These are phyloP conservation scores for Wickerhamiella slavikovae DNA, from an alignment of 805 yeast species.

Conservation along the genomic window DNA sequence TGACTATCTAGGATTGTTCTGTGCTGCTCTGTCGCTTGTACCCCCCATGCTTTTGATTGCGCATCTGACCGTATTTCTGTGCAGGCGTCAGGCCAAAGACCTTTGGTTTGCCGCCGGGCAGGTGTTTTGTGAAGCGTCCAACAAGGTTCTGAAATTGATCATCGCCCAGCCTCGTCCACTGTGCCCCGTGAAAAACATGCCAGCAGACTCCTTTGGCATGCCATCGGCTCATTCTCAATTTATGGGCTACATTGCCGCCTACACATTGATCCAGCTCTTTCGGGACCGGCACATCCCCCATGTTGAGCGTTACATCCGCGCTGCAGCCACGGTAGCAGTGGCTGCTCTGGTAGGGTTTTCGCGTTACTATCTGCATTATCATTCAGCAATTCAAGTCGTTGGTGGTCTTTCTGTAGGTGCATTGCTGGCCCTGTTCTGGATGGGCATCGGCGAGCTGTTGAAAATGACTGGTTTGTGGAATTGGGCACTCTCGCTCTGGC, in stretches of 20 bases:
- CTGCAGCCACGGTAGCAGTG: conserved; percentile 9
- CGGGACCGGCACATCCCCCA: conserved; percentile 3
- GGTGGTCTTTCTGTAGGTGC: conserved; percentile 53
- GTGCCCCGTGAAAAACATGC: conserved; percentile 12
- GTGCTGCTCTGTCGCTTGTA: conserved; percentile 56
- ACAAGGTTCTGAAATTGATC: conserved; percentile 41
- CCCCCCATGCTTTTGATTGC: conserved; percentile 67
- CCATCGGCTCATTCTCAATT: conserved; percentile 95
- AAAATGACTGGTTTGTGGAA: conserved; percentile 51
- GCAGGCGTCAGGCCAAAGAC: conserved; percentile 71
- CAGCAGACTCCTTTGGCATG: conserved; percentile 67
- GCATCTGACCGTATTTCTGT: conserved; percentile 64
- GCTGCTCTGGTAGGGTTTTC: conserved; percentile 36
- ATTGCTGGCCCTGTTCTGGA: conserved; percentile 37
- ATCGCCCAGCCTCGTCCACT: conserved; percentile 58
- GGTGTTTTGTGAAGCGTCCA: conserved; percentile 50
- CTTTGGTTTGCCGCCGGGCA: conserved; percentile 74
- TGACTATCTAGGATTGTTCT: conserved; percentile 34
- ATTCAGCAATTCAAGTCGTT: conserved; percentile 47
- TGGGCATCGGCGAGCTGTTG: conserved; percentile 27
- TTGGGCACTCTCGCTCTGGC: conserved; percentile 39
- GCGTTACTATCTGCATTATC: conserved; percentile 62
- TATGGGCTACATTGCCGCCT: conserved; percentile 54
- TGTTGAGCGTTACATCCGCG: conserved; percentile 11
- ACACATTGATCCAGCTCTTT: conserved; percentile 17